These are phyloP conservation scores for Kodamaea fukazawae DNA, from an alignment of 805 yeast genomes.

Conservation along the genomic window DNA sequence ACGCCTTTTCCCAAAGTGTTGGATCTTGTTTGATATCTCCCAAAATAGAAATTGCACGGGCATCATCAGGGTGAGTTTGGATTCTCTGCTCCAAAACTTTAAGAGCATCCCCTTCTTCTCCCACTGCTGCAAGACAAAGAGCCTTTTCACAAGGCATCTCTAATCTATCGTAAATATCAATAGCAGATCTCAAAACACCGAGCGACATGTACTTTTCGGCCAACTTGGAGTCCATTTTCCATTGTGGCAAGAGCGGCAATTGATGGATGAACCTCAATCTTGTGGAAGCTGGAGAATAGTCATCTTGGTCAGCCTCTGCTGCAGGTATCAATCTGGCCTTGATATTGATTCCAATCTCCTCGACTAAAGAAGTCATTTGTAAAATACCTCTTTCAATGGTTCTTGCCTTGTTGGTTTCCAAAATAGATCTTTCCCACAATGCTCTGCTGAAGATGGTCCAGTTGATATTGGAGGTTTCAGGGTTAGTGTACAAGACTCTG, in stretches of 20 bases:
- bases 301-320: constrained; percentile 24
- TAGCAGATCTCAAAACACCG: constrained; percentile 82
- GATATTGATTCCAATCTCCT: constrained; percentile 74
- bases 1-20: constrained; percentile 72
- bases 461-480: constrained; percentile 42
- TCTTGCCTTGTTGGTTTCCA: constrained; percentile 76
- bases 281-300: constrained; percentile 40
- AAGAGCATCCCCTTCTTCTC: constrained; percentile 66
- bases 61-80: constrained; percentile 61
- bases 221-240: constrained; percentile 77
- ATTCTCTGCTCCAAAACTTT: constrained; percentile 55
- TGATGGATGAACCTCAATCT: constrained; percentile 71
- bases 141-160: constrained; percentile 81
- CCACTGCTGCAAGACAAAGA: constrained; percentile 83
- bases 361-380: constrained; percentile 89
- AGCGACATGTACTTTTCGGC: constrained; percentile 86
- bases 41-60: constrained; percentile 75
- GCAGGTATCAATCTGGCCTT: constrained; percentile 53
- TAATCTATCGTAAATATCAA: constrained; percentile 82
- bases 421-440: constrained; percentile 83
- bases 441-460: constrained; percentile 81
- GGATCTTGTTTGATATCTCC: constrained; percentile 87
- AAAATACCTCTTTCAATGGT: constrained; percentile 92
- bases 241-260: constrained; percentile 74
- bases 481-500: constrained; percentile 60